These are phyloP conservation scores for Dothistroma septosporum DNA, from an alignment of 2,329 filamentous ascomycete species.

Conservation along the genomic window DNA sequence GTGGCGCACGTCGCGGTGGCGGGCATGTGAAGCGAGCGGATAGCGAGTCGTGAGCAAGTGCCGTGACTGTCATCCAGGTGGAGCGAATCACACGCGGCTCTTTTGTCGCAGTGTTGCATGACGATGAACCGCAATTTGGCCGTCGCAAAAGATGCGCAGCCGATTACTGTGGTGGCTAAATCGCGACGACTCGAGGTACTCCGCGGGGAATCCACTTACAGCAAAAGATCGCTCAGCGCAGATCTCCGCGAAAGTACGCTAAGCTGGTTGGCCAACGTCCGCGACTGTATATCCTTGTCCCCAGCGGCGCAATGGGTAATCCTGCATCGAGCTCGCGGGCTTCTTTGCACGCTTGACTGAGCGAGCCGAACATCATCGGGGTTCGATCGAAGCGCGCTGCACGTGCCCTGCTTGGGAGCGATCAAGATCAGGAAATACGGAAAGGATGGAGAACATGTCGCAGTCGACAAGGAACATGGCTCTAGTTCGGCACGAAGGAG, in stretches of 20 bases:
- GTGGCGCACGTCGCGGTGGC: background rate
- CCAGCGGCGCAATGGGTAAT: background rate
- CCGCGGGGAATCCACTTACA: background rate
- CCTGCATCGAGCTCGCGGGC: background rate
- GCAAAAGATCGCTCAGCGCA: background rate
- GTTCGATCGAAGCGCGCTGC: background rate
- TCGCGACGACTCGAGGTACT: background rate
- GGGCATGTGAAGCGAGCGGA: background rate
- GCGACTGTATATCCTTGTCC: background rate
- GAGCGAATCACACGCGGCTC: background rate
- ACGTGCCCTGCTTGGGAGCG: background rate
- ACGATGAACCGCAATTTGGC: background rate
- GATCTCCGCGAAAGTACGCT: background rate
- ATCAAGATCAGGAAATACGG: background rate
- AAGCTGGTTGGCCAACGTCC: background rate
- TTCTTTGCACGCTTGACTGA: background rate
- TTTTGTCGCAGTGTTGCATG: background rate
- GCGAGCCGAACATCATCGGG: background rate
- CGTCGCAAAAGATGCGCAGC: background rate
- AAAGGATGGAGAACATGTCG: background rate
- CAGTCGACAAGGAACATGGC: background rate
- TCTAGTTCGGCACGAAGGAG: background rate
- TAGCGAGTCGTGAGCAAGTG: background rate
- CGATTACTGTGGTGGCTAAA: background rate
- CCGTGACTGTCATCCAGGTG: background rate